Evolutionary conservation across 176 grass and related monocot species (phyloP).

Genomic region (Thinopyrum elongatum): DNA sequence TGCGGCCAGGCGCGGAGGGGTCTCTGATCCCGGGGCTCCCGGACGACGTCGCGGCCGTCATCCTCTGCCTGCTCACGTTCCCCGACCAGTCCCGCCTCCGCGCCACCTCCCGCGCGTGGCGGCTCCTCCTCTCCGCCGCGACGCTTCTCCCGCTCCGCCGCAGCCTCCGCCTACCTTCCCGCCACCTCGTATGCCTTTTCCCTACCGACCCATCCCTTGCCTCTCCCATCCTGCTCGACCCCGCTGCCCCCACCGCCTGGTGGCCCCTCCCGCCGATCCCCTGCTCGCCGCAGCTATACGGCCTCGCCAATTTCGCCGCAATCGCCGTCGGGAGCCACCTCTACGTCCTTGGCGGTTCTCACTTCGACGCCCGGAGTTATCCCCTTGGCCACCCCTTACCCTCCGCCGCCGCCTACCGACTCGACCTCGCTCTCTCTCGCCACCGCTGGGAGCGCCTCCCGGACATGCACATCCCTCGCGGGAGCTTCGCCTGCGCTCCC

Average conservation of each 20-base stretch:
- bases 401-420: slow-evolving; percentile 56
- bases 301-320: slow-evolving; percentile 65
- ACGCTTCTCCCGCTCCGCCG: slow-evolving; percentile 68
- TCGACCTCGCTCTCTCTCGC: slow-evolving; percentile 55
- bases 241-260: slow-evolving; percentile 56
- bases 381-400: slow-evolving; percentile 66
- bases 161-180: slow-evolving; percentile 53
- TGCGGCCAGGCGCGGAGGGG: neutral
- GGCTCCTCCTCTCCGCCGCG: slow-evolving; percentile 51
- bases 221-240: slow-evolving; percentile 73
- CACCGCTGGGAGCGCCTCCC: slow-evolving; percentile 62
- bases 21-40: slow-evolving; percentile 75
- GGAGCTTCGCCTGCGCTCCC: slow-evolving; percentile 68
- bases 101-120: slow-evolving; percentile 63
- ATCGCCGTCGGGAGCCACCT: slow-evolving; percentile 50
- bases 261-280: slow-evolving; percentile 66
- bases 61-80: slow-evolving; percentile 75
- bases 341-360: slow-evolving; percentile 78
- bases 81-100: slow-evolving; percentile 73
- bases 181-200: slow-evolving; percentile 76
- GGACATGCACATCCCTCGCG: slow-evolving; percentile 67
- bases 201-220: slow-evolving; percentile 72
- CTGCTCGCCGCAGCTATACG: slow-evolving; percentile 64
- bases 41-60: slow-evolving; percentile 60
- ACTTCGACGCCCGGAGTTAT: slow-evolving; percentile 80